Evolutionary conservation across 1,284 basidiomycete species (phyloP), one percentile per base, ranked within the genome.

Genomic region (Boletus nobilissimus): DNA sequence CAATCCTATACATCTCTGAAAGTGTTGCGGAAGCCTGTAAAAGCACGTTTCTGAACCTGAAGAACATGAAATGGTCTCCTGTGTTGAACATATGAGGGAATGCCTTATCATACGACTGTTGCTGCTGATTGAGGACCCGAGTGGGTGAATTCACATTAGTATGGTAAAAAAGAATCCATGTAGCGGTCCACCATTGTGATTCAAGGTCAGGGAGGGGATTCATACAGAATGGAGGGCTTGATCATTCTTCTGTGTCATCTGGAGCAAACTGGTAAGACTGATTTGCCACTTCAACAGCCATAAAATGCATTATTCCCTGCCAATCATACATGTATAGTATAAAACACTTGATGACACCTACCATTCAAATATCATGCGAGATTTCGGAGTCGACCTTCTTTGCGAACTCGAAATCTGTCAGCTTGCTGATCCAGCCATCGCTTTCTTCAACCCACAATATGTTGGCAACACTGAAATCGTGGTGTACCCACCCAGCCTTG

Each of bases 361-460:
- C 76, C 18, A 57, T 81, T 64, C 43, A 72, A 48, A 71, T 34
- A 3, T 77, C 39, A 2, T 81, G 76, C 2, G 38, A 65, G 5
- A 13, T 10, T 5, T 54, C 16, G 0, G 68, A 65, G 29, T n/a
- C 5, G 10, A 72, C 6, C 2, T n/a, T 70, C 36, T 77, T 79
- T 16, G 74, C 75, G 36, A 63, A 81, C 38, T 81, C 74, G 3
- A 81, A 46, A 66, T 82, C 77, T 5, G n/a, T 34, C 7, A 82
- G 32, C 29, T 79, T 78, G 26, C 78, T 62, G 5, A 73, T 32
- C 34, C 29, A 2, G 4, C 3, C 5, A 14, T 29, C 46, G 6
- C 38, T n/a, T 13, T n/a, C 6, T 43, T 51, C 6, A 3, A 77
- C 32, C 64, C 64, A 65, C 10, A 81, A 29, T 3, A 77, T 32